Conservation (phyloP, 2,329 filamentous ascomycete species). For the Sporothrix schenckii region DNA sequence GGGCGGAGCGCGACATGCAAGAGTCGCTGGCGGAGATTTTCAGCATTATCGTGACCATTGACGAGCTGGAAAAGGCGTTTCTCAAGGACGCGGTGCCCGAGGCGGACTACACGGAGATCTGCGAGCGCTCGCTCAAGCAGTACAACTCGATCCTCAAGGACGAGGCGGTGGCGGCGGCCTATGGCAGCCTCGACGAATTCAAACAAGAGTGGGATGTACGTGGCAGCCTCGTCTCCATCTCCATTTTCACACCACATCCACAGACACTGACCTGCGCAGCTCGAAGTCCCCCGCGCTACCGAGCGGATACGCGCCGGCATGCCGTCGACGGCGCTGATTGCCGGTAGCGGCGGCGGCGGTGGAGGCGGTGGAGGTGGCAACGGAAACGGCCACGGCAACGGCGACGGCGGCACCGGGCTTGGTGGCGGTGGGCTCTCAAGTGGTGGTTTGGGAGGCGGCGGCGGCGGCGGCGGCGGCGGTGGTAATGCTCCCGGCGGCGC, state of each 20-base stretch:
- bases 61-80: conserved; percentile 95
- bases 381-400: conserved; percentile 46
- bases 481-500: conserved; percentile 57
- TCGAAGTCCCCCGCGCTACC: conserved; percentile 92
- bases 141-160: conserved; percentile 94
- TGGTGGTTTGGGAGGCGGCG: conserved; percentile 41
- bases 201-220: conserved; percentile 88
- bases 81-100: conserved; percentile 93
- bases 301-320: conserved; percentile 91
- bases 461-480: conserved; percentile 54
- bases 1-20: conserved; percentile 87
- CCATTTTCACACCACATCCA: neutral
- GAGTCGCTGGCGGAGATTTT: conserved; percentile 97
- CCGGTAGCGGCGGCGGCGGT: conserved; percentile 45
- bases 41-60: conserved; percentile 93
- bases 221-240: conserved; percentile 35
- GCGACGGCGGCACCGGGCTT: conserved; percentile 51
- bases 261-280: conserved; percentile 52
- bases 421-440: conserved; percentile 45
- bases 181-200: conserved; percentile 86
- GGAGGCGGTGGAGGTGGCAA: conserved; percentile 52
- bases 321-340: conserved; percentile 75
- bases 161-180: conserved; percentile 85
- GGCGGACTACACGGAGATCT: conserved; percentile 93
- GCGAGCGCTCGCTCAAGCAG: conserved; percentile 89